Conservation (phyloP, 2,329 filamentous ascomycete species). For the Xylaria sp. region DNA sequence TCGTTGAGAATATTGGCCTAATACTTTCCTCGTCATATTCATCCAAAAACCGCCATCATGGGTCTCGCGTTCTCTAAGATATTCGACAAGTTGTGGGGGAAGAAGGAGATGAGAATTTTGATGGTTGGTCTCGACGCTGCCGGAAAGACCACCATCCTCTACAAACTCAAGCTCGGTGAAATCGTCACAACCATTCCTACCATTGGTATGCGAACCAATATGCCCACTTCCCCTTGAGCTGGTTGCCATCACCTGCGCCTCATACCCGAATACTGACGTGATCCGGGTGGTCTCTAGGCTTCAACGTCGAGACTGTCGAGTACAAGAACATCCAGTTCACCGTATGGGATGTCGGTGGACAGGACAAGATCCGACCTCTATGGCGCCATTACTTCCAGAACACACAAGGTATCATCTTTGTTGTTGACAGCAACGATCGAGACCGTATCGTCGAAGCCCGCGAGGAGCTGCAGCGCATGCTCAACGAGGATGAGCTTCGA, state of each 20-base stretch:
- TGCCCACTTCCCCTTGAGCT: background rate
- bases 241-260: background rate
- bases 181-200: constrained; percentile 99
- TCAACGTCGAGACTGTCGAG: constrained; percentile 99
- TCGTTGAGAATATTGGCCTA: constrained; percentile 39
- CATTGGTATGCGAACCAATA: constrained; percentile 75
- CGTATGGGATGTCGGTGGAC: constrained; percentile 99
- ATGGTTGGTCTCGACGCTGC: constrained; percentile 99
- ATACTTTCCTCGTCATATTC: constrained; percentile 50
- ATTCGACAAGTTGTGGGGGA: constrained; percentile 95
- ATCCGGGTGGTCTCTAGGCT: constrained; percentile 65
- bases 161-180: constrained; percentile 99
- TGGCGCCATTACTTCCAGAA: constrained; percentile 99
- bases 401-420: constrained; percentile 99
- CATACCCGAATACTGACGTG: constrained; percentile 38
- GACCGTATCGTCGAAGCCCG: constrained; percentile 97
- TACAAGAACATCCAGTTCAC: constrained; percentile 99
- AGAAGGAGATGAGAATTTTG: constrained; percentile 99
- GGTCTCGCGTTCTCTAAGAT: constrained; percentile 98
- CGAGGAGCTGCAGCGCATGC: constrained; percentile 96
- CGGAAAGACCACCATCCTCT: constrained; percentile 99
- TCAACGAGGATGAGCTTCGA: constrained; percentile 98
- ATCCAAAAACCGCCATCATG: constrained; percentile 75
- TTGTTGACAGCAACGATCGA: constrained; percentile 98
- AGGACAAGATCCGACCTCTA: constrained; percentile 99